Percentiles rank a stretch among this genome's conserved stretches.
These are phyloP conservation scores for Phytophthora meadii DNA, from an alignment of 352 stramenopile species.

Conservation along the genomic window DNA sequence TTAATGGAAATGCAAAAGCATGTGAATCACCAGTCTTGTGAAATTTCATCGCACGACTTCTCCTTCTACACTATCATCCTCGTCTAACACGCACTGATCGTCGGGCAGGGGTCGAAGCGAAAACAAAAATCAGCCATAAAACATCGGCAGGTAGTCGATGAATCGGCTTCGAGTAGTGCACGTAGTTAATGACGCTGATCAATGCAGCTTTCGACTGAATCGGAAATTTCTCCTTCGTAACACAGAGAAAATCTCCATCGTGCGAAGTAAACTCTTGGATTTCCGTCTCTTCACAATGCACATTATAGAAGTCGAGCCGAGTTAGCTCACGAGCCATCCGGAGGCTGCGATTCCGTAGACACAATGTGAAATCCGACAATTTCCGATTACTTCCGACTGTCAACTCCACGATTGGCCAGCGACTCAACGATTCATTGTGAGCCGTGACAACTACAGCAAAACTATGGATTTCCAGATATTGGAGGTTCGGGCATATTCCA, in stretches of 20 bases:
- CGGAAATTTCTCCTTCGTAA: background rate
- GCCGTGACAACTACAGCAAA: background rate
- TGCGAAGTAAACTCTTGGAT: background rate
- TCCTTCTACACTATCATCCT: too few relatives aligned
- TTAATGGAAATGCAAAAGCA: too few relatives aligned
- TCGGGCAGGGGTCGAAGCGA: background rate
- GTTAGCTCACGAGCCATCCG: background rate
- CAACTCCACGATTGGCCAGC: background rate
- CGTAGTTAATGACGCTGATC: background rate
- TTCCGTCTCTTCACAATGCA: background rate
- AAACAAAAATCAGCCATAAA: constrained; percentile 14
- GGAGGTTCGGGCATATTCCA: background rate
- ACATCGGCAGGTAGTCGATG: background rate
- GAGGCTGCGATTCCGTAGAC: background rate
- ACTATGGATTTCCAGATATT: background rate
- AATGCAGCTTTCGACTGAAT: background rate
- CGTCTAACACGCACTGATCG: too few relatives aligned
- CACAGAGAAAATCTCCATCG: background rate
- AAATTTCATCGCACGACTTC: too few relatives aligned
- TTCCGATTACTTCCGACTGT: background rate
- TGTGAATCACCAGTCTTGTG: too few relatives aligned
- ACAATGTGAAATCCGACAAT: background rate
- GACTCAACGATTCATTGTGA: background rate
- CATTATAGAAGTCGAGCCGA: background rate
- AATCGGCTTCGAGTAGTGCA: too few relatives aligned